Base-by-base conservation (phyloP, 768 basidiomycete species). In the Steccherinum ochraceum region DNA sequence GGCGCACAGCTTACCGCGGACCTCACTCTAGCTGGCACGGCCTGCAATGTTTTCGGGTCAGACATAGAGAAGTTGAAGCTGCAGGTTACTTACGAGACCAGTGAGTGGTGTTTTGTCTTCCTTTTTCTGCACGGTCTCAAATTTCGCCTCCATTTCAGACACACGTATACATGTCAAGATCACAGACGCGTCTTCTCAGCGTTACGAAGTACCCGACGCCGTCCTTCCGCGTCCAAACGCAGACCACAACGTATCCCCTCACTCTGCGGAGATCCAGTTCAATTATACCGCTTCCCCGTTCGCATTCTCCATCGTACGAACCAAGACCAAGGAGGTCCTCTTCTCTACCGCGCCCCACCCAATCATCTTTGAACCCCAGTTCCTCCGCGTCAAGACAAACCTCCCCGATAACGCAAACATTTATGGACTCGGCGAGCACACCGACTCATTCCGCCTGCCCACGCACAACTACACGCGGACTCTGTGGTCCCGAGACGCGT, bases 341-440 rank as follows among this genome's bases (percentile, higher is more conserved):
- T 86, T 84, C 69, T 76, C 80, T 13, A 85, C 83, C 2, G 71
- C 72, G 1, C 70, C 72, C 7, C 74, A 82, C 56, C 72, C 85
- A 0, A 65, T 88, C 64, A 80, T 92, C 55, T 89, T 84, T 58
- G 84, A 88, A 56, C 77, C 83, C 1, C 87, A 89, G 64, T 90
- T 85, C 61, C 72, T 90, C 12, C 83, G 86, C 48, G 68, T 90
- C 55, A 83, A 85, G 61, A 85, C 84, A 16, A 63, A 60, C 42
- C 64, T 90, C 0, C 82, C 85, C 0, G 48, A 63, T 2, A 64
- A 76, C 40, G 77, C 87, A 23, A 88, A 89, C 64, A 76, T 89
- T 49, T 89, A 87, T 60, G 89, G 89, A 2, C 72, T 89, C 10
- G 87, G 88, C n/a, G 85, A 86, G 56, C 82, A 85, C 61, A 79